Conservation (phyloP, 257 asterid genomes). For the Ilex aquifolium region DNA sequence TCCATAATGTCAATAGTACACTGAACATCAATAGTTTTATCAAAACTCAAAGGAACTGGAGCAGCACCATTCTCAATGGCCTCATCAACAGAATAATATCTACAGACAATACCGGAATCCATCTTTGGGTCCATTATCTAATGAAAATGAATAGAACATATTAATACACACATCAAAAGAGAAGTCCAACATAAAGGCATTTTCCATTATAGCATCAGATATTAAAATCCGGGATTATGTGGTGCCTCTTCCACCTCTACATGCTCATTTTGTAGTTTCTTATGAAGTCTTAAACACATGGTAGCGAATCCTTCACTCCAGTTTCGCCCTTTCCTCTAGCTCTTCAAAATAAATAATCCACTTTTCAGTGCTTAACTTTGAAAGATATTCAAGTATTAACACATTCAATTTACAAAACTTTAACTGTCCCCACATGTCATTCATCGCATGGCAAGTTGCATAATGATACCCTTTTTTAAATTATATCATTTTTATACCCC, state of each 20-base stretch:
- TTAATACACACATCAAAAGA: slow-evolving; percentile 15
- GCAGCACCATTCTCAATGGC: slow-evolving; percentile 98
- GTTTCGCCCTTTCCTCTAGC: no score
- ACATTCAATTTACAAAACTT: no score
- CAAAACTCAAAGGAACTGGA: slow-evolving; percentile 89
- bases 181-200: slow-evolving; percentile 10
- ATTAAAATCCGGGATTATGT: not conserved
- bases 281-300: no score
- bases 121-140: slow-evolving; percentile 99
- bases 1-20: slow-evolving; percentile 80
- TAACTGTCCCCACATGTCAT: no score
- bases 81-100: slow-evolving; percentile 90
- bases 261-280: no score
- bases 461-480: no score
- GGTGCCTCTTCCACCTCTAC: no score
- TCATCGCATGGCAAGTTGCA: no score
- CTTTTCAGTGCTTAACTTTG: no score
- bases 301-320: no score
- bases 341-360: no score
- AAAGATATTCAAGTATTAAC: no score
- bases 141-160: slow-evolving; percentile 20
- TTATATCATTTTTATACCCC: not conserved
- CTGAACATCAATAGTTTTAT: slow-evolving; percentile 65
- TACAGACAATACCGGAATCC: slow-evolving; percentile 97
- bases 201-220: not conserved